phyloP scores from a whole-genome alignment of 805 yeast genomes.

The Kuraishia ogatae region DNA sequence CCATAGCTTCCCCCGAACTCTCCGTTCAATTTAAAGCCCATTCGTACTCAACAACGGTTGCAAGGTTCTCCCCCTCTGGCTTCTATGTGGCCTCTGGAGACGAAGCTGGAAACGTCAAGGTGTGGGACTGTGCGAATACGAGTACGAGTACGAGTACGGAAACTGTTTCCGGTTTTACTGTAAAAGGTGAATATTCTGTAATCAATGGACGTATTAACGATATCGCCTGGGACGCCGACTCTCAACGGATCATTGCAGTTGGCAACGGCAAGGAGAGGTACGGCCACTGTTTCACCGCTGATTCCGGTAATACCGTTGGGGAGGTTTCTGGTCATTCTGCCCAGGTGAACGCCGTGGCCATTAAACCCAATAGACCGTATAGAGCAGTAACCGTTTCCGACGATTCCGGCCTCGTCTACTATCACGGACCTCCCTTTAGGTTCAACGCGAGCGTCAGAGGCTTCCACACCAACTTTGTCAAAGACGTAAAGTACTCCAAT shows the following conservation, averaged over 20 bases:
- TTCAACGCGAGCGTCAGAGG: constrained; percentile 66
- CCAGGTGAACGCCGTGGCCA: constrained; percentile 73
- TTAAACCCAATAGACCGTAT: constrained; percentile 83
- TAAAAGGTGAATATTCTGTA: constrained; percentile 71
- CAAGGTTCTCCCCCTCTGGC: constrained; percentile 84
- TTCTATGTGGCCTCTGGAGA: constrained; percentile 90
- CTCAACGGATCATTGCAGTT: constrained; percentile 79
- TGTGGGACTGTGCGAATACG: constrained; percentile 64
- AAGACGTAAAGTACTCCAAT: constrained; percentile 77
- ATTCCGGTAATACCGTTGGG: constrained; percentile 94
- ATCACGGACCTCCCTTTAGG: constrained; percentile 91
- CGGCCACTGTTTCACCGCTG: constrained; percentile 91
- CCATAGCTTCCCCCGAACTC: constrained; percentile 42
- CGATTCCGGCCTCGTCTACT: constrained; percentile 77
- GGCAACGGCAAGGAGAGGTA: constrained; percentile 89
- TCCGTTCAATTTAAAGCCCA: constrained; percentile 71
- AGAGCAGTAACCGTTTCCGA: constrained; percentile 91
- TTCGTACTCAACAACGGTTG: constrained; percentile 65
- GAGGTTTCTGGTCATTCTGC: constrained; percentile 91
- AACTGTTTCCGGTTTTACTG: constrained; percentile 31
- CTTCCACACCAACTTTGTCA: constrained; percentile 67
- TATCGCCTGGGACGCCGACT: constrained; percentile 89
- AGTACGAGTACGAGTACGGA: neutral
- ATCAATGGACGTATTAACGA: constrained; percentile 76
- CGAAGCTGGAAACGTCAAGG: constrained; percentile 76